phyloP scores from a whole-genome alignment of 305 asterid genomes.

The Fraxinus floribunda region DNA sequence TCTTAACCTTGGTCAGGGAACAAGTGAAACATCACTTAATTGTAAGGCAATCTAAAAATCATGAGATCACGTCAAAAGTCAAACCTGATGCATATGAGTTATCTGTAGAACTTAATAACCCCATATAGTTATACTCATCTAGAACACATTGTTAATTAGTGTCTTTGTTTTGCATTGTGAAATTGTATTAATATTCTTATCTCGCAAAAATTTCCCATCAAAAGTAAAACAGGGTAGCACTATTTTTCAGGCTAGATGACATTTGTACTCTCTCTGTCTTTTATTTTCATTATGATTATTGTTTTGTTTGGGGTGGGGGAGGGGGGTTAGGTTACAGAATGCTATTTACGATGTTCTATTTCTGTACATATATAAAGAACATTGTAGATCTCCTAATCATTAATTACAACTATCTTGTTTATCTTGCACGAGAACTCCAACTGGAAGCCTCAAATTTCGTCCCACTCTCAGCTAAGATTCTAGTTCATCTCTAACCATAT shows the following conservation, averaged over 20 bases:
- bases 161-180: not conserved
- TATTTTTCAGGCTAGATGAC: not conserved
- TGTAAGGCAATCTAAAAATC: not conserved
- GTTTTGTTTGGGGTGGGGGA: not conserved
- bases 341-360: not conserved
- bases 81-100: not conserved
- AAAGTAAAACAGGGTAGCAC: not conserved
- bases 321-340: not conserved
- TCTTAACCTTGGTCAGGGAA: not conserved
- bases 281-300: not conserved
- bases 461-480: not conserved
- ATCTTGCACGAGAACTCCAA: not conserved
- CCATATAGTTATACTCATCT: not conserved
- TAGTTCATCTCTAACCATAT: not conserved
- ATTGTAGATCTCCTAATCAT: not conserved
- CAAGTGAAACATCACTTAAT: not conserved
- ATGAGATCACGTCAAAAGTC: not conserved
- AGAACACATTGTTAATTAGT: not conserved
- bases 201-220: not conserved
- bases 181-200: too few species aligned
- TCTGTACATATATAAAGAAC: not conserved
- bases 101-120: not conserved
- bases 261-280: not conserved
- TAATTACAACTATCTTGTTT: not conserved
- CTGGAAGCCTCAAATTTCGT: not conserved